Base-by-base conservation (phyloP, 148 eudicot genomes). In the Chenopodium album region DNA sequence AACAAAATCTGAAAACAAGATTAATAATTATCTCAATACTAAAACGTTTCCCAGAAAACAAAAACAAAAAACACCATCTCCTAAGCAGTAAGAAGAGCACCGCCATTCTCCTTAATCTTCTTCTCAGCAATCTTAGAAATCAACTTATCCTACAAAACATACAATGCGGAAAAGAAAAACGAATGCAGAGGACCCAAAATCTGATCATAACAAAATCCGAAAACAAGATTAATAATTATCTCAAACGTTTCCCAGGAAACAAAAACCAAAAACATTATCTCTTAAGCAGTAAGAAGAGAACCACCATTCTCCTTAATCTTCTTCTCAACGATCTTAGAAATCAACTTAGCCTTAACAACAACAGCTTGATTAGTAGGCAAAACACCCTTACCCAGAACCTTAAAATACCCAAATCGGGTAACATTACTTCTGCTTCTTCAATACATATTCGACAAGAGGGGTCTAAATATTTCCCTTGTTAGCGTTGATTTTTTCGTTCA, bases 251-350 rank as follows among this genome's bases (percentile, higher is more conserved):
- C 6, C 14, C 8, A 29, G 0, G 50, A 4, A 50, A 22, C 65
- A 66, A 23, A 22, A 34, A 17, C 26, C 16, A 56, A 28, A 10
- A 10, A 12, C 16, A 4, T 28, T 34, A 31, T 9, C 2, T 14
- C 31, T 32, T 86, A 88, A 83, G 89, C 89, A 44, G 90, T 88
- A 19, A 88, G 89, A 71, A 88, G 63, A 46, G 90, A 87, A 17
- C 90, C 90, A 7, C 89, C 90, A 68, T 80, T 81, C 67, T 80
- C 90, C 87, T 86, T 88, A 75, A 88, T 86, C 87, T 88, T 88
- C 89, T 85, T 88, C 87, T 88, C 90, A n/a, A 88, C 90, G 37
- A 54, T 88, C 87, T 88, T 88, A 17, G 78, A 65, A 8, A 88
- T 54, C n/a, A 88, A 79, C 87, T 88, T 88, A 7, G 88, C 82